Evolutionary conservation across 2,329 filamentous ascomycete genomes (phyloP), one percentile per base, ranked within the genome.

Genomic region (Leptodontidium sp.): DNA sequence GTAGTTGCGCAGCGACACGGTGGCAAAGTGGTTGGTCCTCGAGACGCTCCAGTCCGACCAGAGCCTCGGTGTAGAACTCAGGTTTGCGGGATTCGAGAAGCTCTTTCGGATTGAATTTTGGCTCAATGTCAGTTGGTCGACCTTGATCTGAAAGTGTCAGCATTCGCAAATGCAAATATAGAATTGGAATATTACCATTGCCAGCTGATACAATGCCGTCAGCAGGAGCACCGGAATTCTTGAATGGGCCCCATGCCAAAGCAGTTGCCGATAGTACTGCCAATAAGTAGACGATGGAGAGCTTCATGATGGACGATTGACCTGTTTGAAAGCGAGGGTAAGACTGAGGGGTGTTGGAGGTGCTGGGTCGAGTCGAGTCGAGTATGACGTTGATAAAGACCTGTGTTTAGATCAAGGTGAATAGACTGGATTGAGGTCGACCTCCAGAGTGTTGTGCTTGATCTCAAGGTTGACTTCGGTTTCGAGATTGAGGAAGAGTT

Each of bases 1-100:
- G 73, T 15, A 79, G 69, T 24, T 76, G 75, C 50, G 77, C 77
- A 21, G 78, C 77, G 12, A 77, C 55, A 17, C 77, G 75, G 61
- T 78, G 75, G 59, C 78, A 79, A 24, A 78, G 68, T 29, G 77
- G 77, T 55, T 79, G 72, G 14, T 76, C 74, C 61, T 78, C 72
- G 6, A 79, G 69, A 32, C 72, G 68, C 58, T 77, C 74, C 35
- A 79, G 68, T 62, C 76, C 71, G n/a, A 76, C 50, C 66, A 78
- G 73, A n/a, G 77, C 76, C 62, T 77, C 75, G n/a, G 68, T 73
- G 59, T 77, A 78, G 9, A 77, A 64, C 59, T 77, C 74, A 43
- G 75, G 71, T 32, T 73, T 75, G 45, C 64, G 71, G 8, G 63
- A 55, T n/a, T 73, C 70, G 2, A 74, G 69, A 8, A 76, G 68